Evolutionary conservation across 331 rosid species (phyloP).

Genomic region (Acacia concinna): DNA sequence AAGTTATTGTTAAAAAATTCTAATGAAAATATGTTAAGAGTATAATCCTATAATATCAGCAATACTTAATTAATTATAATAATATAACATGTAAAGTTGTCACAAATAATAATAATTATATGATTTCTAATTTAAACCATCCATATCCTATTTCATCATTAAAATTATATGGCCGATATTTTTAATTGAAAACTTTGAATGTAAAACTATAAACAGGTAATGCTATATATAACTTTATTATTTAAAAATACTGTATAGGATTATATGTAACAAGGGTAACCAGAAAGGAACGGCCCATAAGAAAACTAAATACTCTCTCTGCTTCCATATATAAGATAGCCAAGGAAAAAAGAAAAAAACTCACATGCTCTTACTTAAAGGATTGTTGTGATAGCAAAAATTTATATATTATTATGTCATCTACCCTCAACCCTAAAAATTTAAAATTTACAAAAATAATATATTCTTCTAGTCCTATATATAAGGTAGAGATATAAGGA

Average conservation of each 20-base stretch:
- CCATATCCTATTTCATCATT: neutral
- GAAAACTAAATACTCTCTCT: neutral
- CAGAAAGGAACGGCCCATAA: neutral
- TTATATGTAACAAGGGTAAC: neutral
- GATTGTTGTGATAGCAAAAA: too few relatives aligned
- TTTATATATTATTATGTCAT: too few relatives aligned
- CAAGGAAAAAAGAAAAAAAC: too few relatives aligned
- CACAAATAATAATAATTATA: neutral
- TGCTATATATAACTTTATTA: neutral
- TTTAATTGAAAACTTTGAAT: neutral
- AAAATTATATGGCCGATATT: neutral
- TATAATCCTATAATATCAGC: neutral
- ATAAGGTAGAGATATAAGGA: too few relatives aligned
- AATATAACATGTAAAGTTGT: neutral
- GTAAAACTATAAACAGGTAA: neutral
- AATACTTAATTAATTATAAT: too few relatives aligned
- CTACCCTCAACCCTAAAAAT: too few relatives aligned
- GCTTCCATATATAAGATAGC: too few relatives aligned
- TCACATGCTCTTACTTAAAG: too few relatives aligned
- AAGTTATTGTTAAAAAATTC: neutral
- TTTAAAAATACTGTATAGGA: neutral
- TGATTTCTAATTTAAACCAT: neutral
- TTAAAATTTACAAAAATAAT: too few relatives aligned
- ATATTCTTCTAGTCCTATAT: too few relatives aligned
- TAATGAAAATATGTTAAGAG: neutral